Base-by-base conservation (phyloP, 176 grass and related monocot genomes). In the Aechmea fasciata region DNA sequence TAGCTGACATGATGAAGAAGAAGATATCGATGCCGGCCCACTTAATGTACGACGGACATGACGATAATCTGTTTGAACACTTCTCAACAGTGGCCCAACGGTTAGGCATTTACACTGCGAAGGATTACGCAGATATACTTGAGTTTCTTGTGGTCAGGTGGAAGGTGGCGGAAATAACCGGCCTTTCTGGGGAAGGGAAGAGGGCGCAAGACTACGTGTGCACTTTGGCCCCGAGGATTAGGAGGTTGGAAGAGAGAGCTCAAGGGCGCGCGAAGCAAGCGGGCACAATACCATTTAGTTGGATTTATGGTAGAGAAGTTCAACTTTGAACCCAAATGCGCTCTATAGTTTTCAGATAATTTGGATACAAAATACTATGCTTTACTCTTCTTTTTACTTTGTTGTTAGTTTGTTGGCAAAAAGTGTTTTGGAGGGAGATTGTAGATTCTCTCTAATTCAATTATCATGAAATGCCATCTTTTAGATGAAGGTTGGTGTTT, bases 1-100 rank as follows among this genome's bases (percentile, higher is more conserved):
- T 96, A 48, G 88, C 83, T 57, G 88, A 96, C 81, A 96, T 96
- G 92, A 96, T 96, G 92, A 91, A 81, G 78, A 96, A 96, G 76
- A 96, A 96, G 75, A 96, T 96, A 11, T 84, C 92, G 1, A 92
- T 96, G 92, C 92, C 92, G 19, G 92, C 92, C 10, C 92, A 96
- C 64, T 81, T 96, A 70, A 96, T 96, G 92, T 96, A 91, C 3
- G 92, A 96, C 1, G 88, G 92, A 47, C 41, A 78, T 49, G 92
- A 96, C 3, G 81, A 89, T 48, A 91, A 91, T 57, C 79, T 96
- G 66, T 96, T 96, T 6, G 92, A 96, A n/a, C 65, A 96, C 76
- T 96, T 96, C 83, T 96, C 92, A 61, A 51, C 71, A 69, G 92
- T 96, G 0, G 92, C 92, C 0, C 88, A 96, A 59, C 90, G 81